phyloP scores from a whole-genome alignment of 495 filamentous ascomycete genomes.

The Gamarada debralockiae region DNA sequence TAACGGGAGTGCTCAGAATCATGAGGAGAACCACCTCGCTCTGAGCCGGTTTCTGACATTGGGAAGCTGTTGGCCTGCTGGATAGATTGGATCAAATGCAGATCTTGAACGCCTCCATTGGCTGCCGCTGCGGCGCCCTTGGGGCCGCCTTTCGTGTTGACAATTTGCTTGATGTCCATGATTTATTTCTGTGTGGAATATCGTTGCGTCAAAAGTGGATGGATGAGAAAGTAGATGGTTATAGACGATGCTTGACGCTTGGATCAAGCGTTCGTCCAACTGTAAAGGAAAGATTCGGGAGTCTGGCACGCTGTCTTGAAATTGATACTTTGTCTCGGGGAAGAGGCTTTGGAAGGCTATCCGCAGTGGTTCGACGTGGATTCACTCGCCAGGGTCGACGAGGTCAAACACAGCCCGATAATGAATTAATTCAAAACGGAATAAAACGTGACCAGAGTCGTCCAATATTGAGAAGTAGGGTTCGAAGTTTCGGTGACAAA shows the following conservation, averaged over 20 bases:
- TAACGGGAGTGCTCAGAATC: constrained; percentile 61
- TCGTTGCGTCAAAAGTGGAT: neutral
- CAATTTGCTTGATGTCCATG: constrained; percentile 70
- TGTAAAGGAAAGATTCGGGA: constrained; percentile 12
- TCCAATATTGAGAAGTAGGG: neutral
- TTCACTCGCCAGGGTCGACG: constrained; percentile 5
- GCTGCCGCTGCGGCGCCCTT: constrained; percentile 30
- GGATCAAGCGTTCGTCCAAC: constrained; percentile 27
- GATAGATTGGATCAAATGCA: constrained; percentile 53
- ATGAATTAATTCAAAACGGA: neutral
- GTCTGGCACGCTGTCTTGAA: constrained; percentile 13
- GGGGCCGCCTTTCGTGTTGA: constrained; percentile 60
- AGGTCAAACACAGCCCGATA: constrained; percentile 11
- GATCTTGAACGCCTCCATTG: constrained; percentile 28
- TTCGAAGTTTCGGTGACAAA: neutral
- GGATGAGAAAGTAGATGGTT: constrained; percentile 5
- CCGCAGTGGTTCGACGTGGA: constrained; percentile 11
- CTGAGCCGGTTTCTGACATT: constrained; percentile 56
- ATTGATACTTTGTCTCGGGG: constrained; percentile 21
- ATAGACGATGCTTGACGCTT: constrained; percentile 21
- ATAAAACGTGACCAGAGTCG: neutral
- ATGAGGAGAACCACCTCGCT: constrained; percentile 67
- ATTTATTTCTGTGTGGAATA: neutral
- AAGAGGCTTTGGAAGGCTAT: constrained; percentile 13
- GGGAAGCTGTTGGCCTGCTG: constrained; percentile 42